Percentiles rank a stretch among this genome's conserved stretches.
Conservation (phyloP, 169 alveolate genomes). For the Plasmodium yoelii region DNA sequence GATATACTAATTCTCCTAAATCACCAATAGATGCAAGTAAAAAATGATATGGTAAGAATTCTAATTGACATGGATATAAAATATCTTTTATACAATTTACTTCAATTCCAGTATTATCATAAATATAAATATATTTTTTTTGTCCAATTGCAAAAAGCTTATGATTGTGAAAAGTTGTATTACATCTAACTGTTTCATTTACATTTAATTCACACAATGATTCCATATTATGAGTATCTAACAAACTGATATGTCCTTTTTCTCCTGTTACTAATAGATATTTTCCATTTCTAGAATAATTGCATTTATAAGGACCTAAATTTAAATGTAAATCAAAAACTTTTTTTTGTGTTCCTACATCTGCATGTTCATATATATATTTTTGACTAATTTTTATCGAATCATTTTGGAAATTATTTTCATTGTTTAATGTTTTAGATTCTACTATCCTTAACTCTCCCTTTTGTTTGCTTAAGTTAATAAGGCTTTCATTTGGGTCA, state of each 20-base stretch:
- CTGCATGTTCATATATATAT: constrained; percentile 48
- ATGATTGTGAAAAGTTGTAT: constrained; percentile 92
- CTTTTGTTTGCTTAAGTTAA: too few relatives aligned
- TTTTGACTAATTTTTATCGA: constrained; percentile 14
- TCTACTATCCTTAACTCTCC: too few relatives aligned
- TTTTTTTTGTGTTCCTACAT: constrained; percentile 69
- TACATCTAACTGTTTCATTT: constrained; percentile 61
- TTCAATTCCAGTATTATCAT: constrained; percentile 95
- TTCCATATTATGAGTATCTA: constrained; percentile 86
- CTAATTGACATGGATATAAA: constrained; percentile 89
- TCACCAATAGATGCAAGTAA: constrained; percentile 93
- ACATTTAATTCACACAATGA: constrained; percentile 82
- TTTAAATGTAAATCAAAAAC: constrained; percentile 72
- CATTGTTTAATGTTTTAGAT: too few relatives aligned
- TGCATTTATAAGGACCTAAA: constrained; percentile 93
- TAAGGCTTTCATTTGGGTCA: too few relatives aligned
- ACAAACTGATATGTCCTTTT: constrained; percentile 93
- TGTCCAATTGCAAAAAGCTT: constrained; percentile 95
- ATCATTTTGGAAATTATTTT: too few relatives aligned
- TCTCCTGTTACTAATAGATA: constrained; percentile 93
- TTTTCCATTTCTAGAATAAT: constrained; percentile 93
- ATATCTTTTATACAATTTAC: constrained; percentile 93
- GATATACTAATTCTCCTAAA: constrained; percentile 94
- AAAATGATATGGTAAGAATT: constrained; percentile 94
- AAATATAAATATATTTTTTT: constrained; percentile 92